Evolutionary conservation across 228 moss, liverwort and hornwort species (phyloP), one percentile per base, ranked within the genome.

Genomic region (Sphagnum magellanicum): DNA sequence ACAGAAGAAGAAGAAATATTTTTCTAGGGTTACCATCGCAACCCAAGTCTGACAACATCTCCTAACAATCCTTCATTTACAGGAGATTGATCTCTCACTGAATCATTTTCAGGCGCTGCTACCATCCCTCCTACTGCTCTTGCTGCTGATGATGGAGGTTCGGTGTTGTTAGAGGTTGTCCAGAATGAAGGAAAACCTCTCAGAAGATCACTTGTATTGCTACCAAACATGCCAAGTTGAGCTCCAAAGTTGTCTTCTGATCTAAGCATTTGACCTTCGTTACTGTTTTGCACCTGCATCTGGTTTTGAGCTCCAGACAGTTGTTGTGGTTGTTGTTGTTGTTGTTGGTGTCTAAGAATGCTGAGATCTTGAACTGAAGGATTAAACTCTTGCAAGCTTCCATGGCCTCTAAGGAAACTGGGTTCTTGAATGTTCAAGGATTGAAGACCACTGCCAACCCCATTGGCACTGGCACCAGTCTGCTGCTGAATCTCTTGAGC

Each of bases 351-450:
- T 32, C 32, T 32, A 32, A 32, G 32, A 32, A 32, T 32, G 32
- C 55, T 55, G 55, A 55, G 55, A 2, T 8, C 9, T 12, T 55
- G 8, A 3, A 8, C 55, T 55, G 8, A 12, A 8, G 32, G 5
- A 8, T 62, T 49, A 6, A 74, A 7, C 64, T 53, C 4, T 53
- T 51, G 67, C 52, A 46, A 15, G 48, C 67, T 46, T 15, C 32
- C 32, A 32, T 55, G 55, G 55, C 55, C 13, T 51, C 7, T 50
- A 53, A 0, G 7, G 14, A 81, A 76, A 5, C 49, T 48, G 15
- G 77, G 51, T 47, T 47, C 51, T 67, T 84, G 74, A 48, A 52
- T 16, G 13, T 48, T 62, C 14, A 9, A 17, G n/a, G 65, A 68
- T 49, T 50, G 71, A 6, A 48, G 32, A 53, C 9, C 8, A 12